These are phyloP conservation scores for Phytopythium ostracodes DNA, from an alignment of 352 stramenopile genomes.

Conservation along the genomic window DNA sequence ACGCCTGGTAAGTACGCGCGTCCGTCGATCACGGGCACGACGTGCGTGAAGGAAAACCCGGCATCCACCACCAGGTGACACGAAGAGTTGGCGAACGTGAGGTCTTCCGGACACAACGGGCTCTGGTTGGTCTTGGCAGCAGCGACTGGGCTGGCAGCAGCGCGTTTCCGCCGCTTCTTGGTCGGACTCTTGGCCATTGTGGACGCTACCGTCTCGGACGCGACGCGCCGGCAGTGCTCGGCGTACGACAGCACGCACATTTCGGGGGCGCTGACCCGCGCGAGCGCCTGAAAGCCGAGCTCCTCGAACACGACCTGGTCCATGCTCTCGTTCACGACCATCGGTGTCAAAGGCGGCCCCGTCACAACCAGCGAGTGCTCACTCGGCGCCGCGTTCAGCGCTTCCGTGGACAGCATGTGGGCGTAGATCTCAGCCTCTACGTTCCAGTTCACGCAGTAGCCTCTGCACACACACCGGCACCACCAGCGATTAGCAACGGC, in stretches of 20 bases:
- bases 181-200: conserved; percentile 4
- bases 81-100: conserved; percentile 45
- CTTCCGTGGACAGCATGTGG: conserved; percentile 46
- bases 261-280: conserved; percentile 45
- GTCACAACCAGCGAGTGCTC: conserved; percentile 60
- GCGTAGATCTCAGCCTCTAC: conserved; percentile 59
- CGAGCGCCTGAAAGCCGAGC: conserved; percentile 50
- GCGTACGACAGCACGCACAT: conserved; percentile 67
- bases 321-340: conserved; percentile 60
- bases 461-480: conserved; percentile 29
- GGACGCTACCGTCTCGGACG: conserved; percentile 12
- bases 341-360: conserved; percentile 48
- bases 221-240: conserved; percentile 19
- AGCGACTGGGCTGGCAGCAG: neutral
- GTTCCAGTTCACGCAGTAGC: conserved; percentile 83
- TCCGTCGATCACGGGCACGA: conserved; percentile 88
- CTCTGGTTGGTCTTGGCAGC: neutral
- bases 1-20: conserved; percentile 42
- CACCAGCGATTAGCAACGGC: neutral
- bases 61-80: conserved; percentile 90
- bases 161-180: conserved; percentile 18
- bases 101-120: neutral
- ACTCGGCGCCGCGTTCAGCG: conserved; percentile 38
- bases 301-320: conserved; percentile 83
- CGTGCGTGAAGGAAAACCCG: conserved; percentile 94